Conservation (phyloP, 352 stramenopile species). For the Globisporangium splendens region DNA sequence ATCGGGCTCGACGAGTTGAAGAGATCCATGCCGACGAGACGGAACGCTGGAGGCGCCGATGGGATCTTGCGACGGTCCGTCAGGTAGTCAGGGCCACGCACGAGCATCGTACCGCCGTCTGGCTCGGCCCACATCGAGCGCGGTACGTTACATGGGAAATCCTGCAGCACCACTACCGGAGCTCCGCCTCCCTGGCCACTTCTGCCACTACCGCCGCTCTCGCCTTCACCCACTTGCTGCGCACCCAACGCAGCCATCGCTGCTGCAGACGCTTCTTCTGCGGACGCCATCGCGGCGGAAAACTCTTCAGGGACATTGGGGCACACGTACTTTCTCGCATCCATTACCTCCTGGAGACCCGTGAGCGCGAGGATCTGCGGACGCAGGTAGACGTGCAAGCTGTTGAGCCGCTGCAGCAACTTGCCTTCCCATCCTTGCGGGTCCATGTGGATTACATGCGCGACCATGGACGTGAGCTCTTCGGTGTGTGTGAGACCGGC, state of each 20-base stretch:
- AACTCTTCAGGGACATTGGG: conserved; percentile 68
- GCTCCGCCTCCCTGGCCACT: neutral
- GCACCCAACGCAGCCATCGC: neutral
- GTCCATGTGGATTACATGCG: conserved; percentile 68
- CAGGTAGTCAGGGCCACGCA: conserved; percentile 68
- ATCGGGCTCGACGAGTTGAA: conserved; percentile 49
- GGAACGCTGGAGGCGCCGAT: conserved; percentile 59
- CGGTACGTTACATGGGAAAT: conserved; percentile 54
- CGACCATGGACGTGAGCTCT: conserved; percentile 64
- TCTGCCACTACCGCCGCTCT: no score
- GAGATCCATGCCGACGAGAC: conserved; percentile 63
- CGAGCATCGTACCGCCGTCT: conserved; percentile 61
- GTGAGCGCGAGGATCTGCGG: conserved; percentile 57
- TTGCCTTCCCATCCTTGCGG: conserved; percentile 62
- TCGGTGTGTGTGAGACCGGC: conserved; percentile 19
- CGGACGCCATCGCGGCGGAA: conserved; percentile 31
- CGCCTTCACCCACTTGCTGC: neutral
- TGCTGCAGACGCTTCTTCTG: conserved; percentile 10
- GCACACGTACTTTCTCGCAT: conserved; percentile 71
- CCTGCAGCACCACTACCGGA: conserved; percentile 23
- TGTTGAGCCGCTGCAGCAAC: conserved; percentile 53
- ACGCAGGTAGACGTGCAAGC: conserved; percentile 52
- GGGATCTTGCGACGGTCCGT: conserved; percentile 68
- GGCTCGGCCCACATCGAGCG: conserved; percentile 70
- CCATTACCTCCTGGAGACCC: conserved; percentile 66